Conservation (phyloP, 352 stramenopile species). For the Pythium graminicola region DNA sequence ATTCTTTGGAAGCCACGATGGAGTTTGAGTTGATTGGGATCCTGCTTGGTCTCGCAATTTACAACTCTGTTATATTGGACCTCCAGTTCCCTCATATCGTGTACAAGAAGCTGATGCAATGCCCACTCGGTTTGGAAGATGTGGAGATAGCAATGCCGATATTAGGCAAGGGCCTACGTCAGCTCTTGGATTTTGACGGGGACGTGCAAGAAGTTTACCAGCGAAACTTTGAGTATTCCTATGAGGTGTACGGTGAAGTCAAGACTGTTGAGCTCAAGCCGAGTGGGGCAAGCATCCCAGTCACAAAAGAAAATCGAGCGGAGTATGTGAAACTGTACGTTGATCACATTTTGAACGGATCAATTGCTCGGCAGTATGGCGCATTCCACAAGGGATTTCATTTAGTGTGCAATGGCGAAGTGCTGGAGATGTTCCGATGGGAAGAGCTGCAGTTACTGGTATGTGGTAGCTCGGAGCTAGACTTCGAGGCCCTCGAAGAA, state of each 20-base stretch:
- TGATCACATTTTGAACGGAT: conserved; percentile 61
- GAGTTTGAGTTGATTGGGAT: conserved; percentile 85
- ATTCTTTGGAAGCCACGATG: conserved; percentile 75
- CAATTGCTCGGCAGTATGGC: conserved; percentile 51
- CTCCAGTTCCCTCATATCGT: conserved; percentile 73
- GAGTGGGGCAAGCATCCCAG: conserved; percentile 44
- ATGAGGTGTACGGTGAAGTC: conserved; percentile 70
- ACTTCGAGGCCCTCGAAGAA: conserved; percentile 73
- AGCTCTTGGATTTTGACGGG: conserved; percentile 60
- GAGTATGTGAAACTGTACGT: conserved; percentile 73
- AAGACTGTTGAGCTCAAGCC: conserved; percentile 76
- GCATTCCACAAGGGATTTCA: conserved; percentile 75
- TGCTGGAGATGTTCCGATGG: conserved; percentile 72
- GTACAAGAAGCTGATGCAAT: conserved; percentile 79
- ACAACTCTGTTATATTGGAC: conserved; percentile 81
- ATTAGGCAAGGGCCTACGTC: conserved; percentile 54
- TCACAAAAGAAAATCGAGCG: conserved; percentile 58
- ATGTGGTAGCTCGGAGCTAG: conserved; percentile 63
- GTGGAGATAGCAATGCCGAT: conserved; percentile 49
- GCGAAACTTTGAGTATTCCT: conserved; percentile 74
- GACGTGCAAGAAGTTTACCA: conserved; percentile 67
- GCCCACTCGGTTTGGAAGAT: conserved; percentile 43
- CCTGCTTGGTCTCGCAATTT: conserved; percentile 72
- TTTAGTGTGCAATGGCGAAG: conserved; percentile 62
- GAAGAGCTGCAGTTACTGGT: conserved; percentile 75